Evolutionary conservation across 257 asterid species (phyloP), one percentile per base, ranked within the genome.

Genomic region (Mitragyna speciosa): DNA sequence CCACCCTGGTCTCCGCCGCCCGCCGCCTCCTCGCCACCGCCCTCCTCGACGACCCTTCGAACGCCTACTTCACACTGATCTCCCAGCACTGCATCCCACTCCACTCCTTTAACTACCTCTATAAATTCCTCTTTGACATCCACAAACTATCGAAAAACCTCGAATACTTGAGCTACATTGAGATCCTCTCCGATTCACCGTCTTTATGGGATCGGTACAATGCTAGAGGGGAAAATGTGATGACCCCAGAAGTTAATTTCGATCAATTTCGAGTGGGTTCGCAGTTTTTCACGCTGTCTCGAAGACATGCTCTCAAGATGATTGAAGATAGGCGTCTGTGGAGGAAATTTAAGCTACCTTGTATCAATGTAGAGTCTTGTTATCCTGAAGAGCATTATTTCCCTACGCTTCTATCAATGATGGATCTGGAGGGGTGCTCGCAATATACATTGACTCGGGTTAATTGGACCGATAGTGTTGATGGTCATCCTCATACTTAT

Each of bases 361-460:
- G 98, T 88, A 73, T 90, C 79, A 89, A 92, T 76, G 91, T 92
- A n/a, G 89, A 92, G 12, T 88, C 92, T 33, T 94, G 98, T 82
- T 92, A 92, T 69, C 97, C 98, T 0, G 98, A 94, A 81, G 98
- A 94, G 84, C 98, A 94, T 76, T 94, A 94, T 88, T 92, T 94
- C 76, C 98, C 98, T 19, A 94, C 98, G 0, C 84, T 94, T 72
- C 51, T 94, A 61, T 87, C 97, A 36, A 94, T 91, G 97, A 86
- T 76, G 87, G 97, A 94, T 89, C 89, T 89, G 6, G 83, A 88
- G 20, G 91, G 92, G 7, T 91, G 96, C 69, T 82, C 91, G 30
- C 80, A 79, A 2, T 90, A 77, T 72, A 91, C 98, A 65, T 78
- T 94, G 75, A 94, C 98, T n/a, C 82, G 91, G 79, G 97, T 94